Base-by-base conservation (phyloP, 345 rosid genomes). In the Euphorbia pulcherrima region DNA sequence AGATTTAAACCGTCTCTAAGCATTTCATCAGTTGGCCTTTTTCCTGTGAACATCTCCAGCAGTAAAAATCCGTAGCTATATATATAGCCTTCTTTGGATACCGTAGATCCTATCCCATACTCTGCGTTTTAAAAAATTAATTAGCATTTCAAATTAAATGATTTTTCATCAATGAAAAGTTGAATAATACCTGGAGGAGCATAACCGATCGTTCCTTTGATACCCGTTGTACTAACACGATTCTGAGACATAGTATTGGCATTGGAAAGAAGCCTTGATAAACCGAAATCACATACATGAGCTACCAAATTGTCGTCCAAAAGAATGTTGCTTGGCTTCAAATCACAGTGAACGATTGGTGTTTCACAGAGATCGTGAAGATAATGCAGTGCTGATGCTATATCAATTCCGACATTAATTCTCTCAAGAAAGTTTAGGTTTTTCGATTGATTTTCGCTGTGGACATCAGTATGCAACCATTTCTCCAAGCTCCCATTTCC, bases 291-390 rank as follows among this genome's bases (percentile, higher is more conserved):
- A 11, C 68, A 46, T 1, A 73, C 50, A 61, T 56, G 64, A 62
- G 68, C 64, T 41, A 54, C 56, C 62, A 61, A 60, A 30, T 67
- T 48, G 6, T 52, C 61, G 17, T 73, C 72, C 17, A 73, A 63
- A 51, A 66, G 71, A 29, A 72, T 54, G 24, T 73, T 73, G 68
- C 72, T 61, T 0, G 72, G 77, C 51, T 73, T 73, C 60, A 73
- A 35, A 30, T 73, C 76, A 5, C 71, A 67, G 13, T 73, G 76
- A 41, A 73, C n/a, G 12, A 73, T 5, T 39, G 62, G 55, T 10
- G 4, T 60, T 39, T 73, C 53, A 3, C 76, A 73, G 4, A 47
- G 62, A 13, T 73, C 71, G 16, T 67, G 76, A 52, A 73, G 76
- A 61, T 73, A 73, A 6, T 73, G 23, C 12, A 73, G 10, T 30